A percentile compares a stretch with the other conserved stretches of the same genome.
Conservation (phyloP, 2,329 filamentous ascomycete species). For the Colletotrichum euphorbiae region DNA sequence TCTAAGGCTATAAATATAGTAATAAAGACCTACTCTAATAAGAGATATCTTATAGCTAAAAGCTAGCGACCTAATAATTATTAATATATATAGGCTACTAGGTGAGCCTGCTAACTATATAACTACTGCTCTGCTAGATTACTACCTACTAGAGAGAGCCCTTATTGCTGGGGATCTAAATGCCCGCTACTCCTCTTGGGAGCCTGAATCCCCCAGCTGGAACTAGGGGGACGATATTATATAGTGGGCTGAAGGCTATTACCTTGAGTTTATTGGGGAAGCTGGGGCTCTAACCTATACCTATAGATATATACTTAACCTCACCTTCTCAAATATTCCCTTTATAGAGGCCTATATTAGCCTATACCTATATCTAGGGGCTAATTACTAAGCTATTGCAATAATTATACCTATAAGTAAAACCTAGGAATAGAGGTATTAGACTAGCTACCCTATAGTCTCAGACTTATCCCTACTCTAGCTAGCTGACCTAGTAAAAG, state of each 20-base stretch:
- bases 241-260: not conserved
- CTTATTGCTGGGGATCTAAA: constrained; percentile 9
- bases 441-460: not conserved
- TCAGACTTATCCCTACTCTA: not conserved
- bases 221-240: not conserved
- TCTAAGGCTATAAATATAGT: not conserved
- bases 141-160: not conserved
- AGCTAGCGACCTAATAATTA: not conserved
- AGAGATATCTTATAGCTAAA: constrained; percentile 11
- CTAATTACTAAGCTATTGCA: constrained; percentile 1
- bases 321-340: not conserved
- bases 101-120: not conserved
- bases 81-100: constrained; percentile 5
- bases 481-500: not conserved
- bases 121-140: not conserved
- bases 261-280: not conserved
- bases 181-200: not conserved
- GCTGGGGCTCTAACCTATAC: not conserved
- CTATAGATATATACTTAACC: constrained; percentile 2
- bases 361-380: constrained; percentile 1
- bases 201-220: not conserved
- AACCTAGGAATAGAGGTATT: not conserved
- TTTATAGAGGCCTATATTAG: not conserved
- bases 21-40: not conserved
- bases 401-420: not conserved